Evolutionary conservation across 257 asterid species (phyloP), one percentile per base, ranked within the genome.

Genomic region (Ajuga chamaepitys): DNA sequence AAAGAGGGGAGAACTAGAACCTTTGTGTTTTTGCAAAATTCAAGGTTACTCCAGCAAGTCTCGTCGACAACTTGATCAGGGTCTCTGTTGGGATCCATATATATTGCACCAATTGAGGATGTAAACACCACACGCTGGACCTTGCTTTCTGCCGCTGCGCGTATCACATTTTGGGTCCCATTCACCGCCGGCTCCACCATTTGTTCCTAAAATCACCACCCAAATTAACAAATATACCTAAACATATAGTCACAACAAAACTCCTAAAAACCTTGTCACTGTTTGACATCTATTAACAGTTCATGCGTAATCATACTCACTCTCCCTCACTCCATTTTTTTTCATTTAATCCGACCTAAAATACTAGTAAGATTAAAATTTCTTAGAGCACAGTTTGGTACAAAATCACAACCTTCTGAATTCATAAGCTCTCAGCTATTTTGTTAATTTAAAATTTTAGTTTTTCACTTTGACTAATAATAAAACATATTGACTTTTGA

Each of bases 101-200:
- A 86, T 0, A 93, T 73, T 0, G 99, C 84, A 4, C 99, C 99
- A 8, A 89, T 86, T 14, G 99, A 87, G 16, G 99, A 93, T 1
- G 99, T 93, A 66, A 93, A 70, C 45, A 87, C 92, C 46, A 93
- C 90, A 3, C 99, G 91, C 21, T 86, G 78, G 68, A 88, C 95
- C 14, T 82, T 82, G 61, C 88, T 80, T 55, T 86, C 95, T 5
- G 95, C 96, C 14, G 96, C 97, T 2, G 95, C 96, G 0, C 74
- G 81, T 7, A 93, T 82, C 72, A 93, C 97, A 70, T 74, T 56
- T 70, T 82, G 79, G 11, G 99, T 82, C 44, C 97, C 97, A 4
- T 73, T 81, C 46, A 89, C 95, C 12, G 99, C 92, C 9, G 99
- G 99, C 85, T 89, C 97, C 86, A 93, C 84, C 97, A 93, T 86